phyloP scores from a whole-genome alignment of 2,329 filamentous ascomycete species.

The Exserohilum turcica region DNA sequence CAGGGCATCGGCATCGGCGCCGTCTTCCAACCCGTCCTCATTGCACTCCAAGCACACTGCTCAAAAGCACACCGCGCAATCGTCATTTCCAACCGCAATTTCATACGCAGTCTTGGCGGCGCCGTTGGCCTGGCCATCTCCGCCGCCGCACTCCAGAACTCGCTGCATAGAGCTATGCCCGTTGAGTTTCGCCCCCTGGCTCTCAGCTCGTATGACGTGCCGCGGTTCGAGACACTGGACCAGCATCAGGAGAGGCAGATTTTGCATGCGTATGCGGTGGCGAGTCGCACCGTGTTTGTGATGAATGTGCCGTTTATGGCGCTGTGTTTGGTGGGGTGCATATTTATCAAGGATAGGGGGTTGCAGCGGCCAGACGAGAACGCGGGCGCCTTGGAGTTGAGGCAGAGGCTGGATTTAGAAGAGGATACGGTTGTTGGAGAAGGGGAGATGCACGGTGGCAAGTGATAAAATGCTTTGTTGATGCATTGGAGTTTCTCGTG shows the following conservation, averaged over 20 bases:
- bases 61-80: conserved; percentile 64
- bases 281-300: conserved; percentile 62
- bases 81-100: conserved; percentile 67
- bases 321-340: conserved; percentile 56
- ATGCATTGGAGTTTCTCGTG: too few species aligned
- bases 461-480: too few species aligned
- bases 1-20: conserved; percentile 56
- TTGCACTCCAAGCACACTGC: conserved; percentile 55
- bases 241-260: conserved; percentile 42
- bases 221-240: conserved; percentile 16
- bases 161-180: conserved; percentile 21
- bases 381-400: not conserved
- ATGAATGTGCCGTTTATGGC: conserved; percentile 62
- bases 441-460: not conserved
- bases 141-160: conserved; percentile 24
- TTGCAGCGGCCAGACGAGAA: conserved; percentile 44
- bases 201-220: conserved; percentile 16
- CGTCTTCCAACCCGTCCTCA: conserved; percentile 53
- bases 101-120: conserved; percentile 64
- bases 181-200: conserved; percentile 15
- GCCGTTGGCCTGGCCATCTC: conserved; percentile 61
- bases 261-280: conserved; percentile 58
- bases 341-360: conserved; percentile 57
- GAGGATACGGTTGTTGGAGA: not conserved
- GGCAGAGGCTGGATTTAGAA: not conserved